Evolutionary conservation across 2,329 filamentous ascomycete genomes (phyloP).

Genomic region (Penicillium aurantiogriseum): DNA sequence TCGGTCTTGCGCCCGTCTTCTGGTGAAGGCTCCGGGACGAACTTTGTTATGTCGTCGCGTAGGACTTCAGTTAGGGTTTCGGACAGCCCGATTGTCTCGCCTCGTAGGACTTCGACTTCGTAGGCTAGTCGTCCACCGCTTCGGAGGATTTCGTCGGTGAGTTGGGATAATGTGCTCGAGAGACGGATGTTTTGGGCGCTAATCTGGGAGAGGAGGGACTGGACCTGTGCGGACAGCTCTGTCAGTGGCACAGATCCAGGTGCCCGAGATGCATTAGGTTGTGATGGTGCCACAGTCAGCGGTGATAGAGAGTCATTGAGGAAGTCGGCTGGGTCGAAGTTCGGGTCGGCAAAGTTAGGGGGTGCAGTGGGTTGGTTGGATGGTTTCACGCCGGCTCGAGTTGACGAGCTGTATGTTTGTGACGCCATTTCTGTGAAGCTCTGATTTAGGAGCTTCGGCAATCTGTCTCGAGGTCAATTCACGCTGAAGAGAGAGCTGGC

Average conservation of each 20-base stretch:
- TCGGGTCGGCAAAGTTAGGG: conserved; percentile 73
- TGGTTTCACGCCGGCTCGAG: conserved; percentile 18
- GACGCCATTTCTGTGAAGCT: conserved; percentile 13
- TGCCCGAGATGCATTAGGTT: conserved; percentile 41
- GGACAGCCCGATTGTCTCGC: conserved; percentile 76
- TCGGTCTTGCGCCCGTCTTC: conserved; percentile 9
- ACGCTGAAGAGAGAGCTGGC: conserved; percentile 1
- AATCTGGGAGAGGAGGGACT: conserved; percentile 80
- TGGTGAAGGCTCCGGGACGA: conserved; percentile 54
- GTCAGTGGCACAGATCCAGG: conserved; percentile 60
- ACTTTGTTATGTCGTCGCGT: conserved; percentile 68
- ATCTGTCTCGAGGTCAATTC: not conserved
- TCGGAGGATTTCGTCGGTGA: conserved; percentile 92
- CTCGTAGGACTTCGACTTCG: conserved; percentile 88
- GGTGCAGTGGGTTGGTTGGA: conserved; percentile 34
- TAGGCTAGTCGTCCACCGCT: conserved; percentile 87
- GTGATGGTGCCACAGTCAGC: conserved; percentile 53
- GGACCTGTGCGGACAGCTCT: conserved; percentile 77
- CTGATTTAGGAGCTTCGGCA: not conserved
- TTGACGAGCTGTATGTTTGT: conserved; percentile 26
- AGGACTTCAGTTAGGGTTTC: conserved; percentile 74
- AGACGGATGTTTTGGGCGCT: conserved; percentile 84
- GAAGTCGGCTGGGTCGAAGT: conserved; percentile 81
- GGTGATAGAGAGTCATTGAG: conserved; percentile 77
- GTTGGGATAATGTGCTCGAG: conserved; percentile 75